Base-by-base conservation (phyloP, 129 eudicot species). In the Artemisia tridentata region DNA sequence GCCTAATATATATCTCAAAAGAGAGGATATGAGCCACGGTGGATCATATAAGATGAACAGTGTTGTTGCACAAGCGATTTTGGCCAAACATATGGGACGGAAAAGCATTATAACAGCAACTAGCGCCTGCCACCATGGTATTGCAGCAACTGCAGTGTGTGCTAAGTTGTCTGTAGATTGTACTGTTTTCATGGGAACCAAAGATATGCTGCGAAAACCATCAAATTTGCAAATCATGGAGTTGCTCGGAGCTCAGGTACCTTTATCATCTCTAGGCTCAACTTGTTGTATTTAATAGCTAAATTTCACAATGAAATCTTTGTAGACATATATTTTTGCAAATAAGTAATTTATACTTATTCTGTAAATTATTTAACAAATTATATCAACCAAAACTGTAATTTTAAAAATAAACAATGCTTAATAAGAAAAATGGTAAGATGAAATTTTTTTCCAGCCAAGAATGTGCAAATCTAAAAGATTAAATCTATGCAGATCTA, bases 11-110 rank as follows among this genome's bases (percentile, higher is more conserved):
- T 87, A 87, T 80, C 73, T 87, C 2, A 87, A 87, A 81, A 87
- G 95, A 77, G 95, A 87, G 71, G 95, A 87, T 57, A 87, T 87
- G 62, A 63, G 67, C 75, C 89, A 87, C 41, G 80, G 95, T 45
- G 95, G 95, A 64, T 80, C 90, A 11, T 85, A 87, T 75, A 87
- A 87, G 80, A 84, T 87, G 82, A 84, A 84, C 82, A 87, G 82
- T 4, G 87, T 83, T 20, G 71, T 84, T n/a, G 87, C 89, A 51
- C 93, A 84, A 68, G 90, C 75, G 21, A 75, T 87, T 83, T 74
- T 87, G 61, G 90, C 95, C 50, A 79, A 82, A 53, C 80, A 82
- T n/a, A 79, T 87, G 85, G 87, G 87, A 63, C 76, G 75, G 67
- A 74, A 77, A 38, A 79, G 72, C 1, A 38, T 84, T 12, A 80